These are phyloP conservation scores for Scleroderma bovista DNA, from an alignment of 768 basidiomycete species.

Conservation along the genomic window DNA sequence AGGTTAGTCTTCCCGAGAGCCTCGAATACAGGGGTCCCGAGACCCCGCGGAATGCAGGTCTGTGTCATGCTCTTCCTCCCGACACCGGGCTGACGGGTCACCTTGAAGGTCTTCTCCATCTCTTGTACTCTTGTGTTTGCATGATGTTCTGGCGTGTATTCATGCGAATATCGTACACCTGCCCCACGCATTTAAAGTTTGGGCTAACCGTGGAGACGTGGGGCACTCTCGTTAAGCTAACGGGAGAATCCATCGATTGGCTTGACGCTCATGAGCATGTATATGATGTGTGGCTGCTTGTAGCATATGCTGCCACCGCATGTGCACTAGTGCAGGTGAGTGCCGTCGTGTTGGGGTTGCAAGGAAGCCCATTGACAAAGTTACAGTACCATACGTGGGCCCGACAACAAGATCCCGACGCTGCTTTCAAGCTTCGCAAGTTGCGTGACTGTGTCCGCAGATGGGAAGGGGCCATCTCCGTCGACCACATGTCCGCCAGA, in stretches of 20 bases:
- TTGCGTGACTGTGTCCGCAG: slow-evolving; percentile 78
- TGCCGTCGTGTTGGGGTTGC: too few relatives aligned
- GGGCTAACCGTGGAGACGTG: slow-evolving; percentile 76
- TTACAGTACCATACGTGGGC: slow-evolving; percentile 91
- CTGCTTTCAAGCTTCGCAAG: slow-evolving; percentile 68
- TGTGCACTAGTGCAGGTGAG: slow-evolving; percentile 86
- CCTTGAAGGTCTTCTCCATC: slow-evolving; percentile 70
- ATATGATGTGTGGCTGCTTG: slow-evolving; percentile 84
- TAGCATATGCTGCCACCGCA: slow-evolving; percentile 82
- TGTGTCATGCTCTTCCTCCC: slow-evolving; percentile 17
- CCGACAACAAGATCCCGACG: slow-evolving; percentile 69
- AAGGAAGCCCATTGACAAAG: slow-evolving; percentile 5
- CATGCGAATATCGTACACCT: slow-evolving; percentile 93
- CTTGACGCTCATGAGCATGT: slow-evolving; percentile 71
- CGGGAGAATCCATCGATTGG: slow-evolving; percentile 86
- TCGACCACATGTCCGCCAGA: slow-evolving; percentile 92
- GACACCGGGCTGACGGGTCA: slow-evolving; percentile 2
- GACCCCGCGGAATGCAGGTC: slow-evolving; percentile 62
- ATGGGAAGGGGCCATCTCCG: slow-evolving; percentile 84
- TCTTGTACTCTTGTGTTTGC: slow-evolving; percentile 82
- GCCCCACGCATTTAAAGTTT: slow-evolving; percentile 87
- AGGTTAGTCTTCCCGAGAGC: slow-evolving; percentile 66
- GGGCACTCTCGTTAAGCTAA: slow-evolving; percentile 65
- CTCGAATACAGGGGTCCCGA: slow-evolving; percentile 73
- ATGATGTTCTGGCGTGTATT: slow-evolving; percentile 99